Evolutionary conservation across 2,329 filamentous ascomycete species (phyloP), one percentile per base, ranked within the genome.

Genomic region (Aspergillus pseudoterreus): DNA sequence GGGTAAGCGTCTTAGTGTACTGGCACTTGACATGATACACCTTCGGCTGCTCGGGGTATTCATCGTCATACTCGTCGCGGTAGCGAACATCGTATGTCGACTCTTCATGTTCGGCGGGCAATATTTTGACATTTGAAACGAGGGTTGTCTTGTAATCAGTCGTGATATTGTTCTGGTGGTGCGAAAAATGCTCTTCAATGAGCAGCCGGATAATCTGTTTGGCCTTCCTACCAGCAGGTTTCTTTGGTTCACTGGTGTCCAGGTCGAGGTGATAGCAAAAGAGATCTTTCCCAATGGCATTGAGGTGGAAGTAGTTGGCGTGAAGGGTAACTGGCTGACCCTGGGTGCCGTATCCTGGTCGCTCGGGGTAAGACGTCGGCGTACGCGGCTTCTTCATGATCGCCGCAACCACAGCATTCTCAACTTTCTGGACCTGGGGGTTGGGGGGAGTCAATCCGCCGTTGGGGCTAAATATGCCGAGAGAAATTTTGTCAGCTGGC

Each of bases 131-230:
- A 8, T 56, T 61, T 2, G 71, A 67, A 41, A 77, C 58, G 4
- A 76, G 47, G 1, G 63, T 75, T 1, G 71, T 68, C 17, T 63
- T 66, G 46, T 67, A 73, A 52, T 77, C 74, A 0, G 71, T 71
- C 1, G 72, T 71, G 43, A 77, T 66, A 33, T 56, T 50, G 9
- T 55, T 57, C 24, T 54, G 54, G 14, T 62, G 42, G n/a, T 61
- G 21, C 1, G 58, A 5, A 57, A 72, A 63, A 54, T 72, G 57
- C 53, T 71, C 62, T 47, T 73, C 67, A 14, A 75, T 56, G 15
- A 84, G 58, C 19, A 78, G 59, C 14, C 77, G 65, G 14, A 83
- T 67, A 4, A 82, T 67, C 4, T 75, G 74, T 39, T 72, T 71
- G 33, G 70, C 76, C 63, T 77, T 80, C 32, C 70, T 70, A 47